Evolutionary conservation across 2,329 filamentous ascomycete species (phyloP).

Genomic region (Colletotrichum sp.): DNA sequence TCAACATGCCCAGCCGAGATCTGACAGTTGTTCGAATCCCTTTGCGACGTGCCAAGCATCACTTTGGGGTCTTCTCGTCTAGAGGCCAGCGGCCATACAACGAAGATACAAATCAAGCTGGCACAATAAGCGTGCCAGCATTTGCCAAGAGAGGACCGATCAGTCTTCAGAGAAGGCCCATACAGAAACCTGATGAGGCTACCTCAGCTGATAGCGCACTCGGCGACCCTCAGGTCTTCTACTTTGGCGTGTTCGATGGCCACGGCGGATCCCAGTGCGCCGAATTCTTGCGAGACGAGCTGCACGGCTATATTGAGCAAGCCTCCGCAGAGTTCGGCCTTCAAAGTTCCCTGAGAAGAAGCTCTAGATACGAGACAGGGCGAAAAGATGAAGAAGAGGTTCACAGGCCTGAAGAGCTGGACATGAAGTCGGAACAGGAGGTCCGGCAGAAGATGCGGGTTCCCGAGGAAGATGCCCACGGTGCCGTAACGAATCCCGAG

Average conservation of each 20-base stretch:
- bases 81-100: constrained; percentile 88
- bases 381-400: constrained; percentile 33
- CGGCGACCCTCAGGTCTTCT: constrained; percentile 95
- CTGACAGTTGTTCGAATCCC: constrained; percentile 96
- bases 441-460: constrained; percentile 42
- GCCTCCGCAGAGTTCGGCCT: constrained; percentile 79
- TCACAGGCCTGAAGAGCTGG: constrained; percentile 39
- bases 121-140: constrained; percentile 89
- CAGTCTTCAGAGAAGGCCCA: constrained; percentile 51
- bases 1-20: constrained; percentile 70
- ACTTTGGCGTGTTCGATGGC: constrained; percentile 95
- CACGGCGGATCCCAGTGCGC: constrained; percentile 92
- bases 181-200: constrained; percentile 61
- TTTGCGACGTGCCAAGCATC: constrained; percentile 90
- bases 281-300: constrained; percentile 79
- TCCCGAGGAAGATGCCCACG: constrained; percentile 33
- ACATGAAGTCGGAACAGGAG: constrained; percentile 56
- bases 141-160: constrained; percentile 86
- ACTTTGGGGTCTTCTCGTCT: constrained; percentile 82
- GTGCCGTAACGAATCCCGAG: constrained; percentile 38
- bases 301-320: constrained; percentile 90
- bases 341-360: constrained; percentile 71
- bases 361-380: constrained; percentile 29
- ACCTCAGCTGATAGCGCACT: constrained; percentile 77
- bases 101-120: constrained; percentile 93